Evolutionary conservation across 495 filamentous ascomycete species (phyloP), one percentile per base, ranked within the genome.

Genomic region (Daldinia loculata): DNA sequence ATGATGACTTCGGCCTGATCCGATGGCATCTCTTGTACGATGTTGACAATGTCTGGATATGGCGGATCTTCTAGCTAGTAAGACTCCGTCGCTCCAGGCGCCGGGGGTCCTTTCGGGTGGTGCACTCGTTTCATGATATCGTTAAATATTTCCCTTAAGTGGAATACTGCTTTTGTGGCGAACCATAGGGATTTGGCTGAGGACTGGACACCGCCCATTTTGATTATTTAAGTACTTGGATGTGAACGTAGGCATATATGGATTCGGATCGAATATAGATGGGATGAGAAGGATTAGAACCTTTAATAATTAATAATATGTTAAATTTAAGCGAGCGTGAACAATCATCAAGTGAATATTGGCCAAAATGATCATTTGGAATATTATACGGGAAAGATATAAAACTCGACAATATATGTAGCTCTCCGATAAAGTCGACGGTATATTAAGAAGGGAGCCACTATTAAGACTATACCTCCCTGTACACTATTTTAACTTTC

Each of bases 31-130:
- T 79, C 62, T 12, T 82, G 87, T 56, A 80, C 80, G 12, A 78
- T 69, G 48, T 84, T 76, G 2, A 85, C 79, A n/a, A 90, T 79
- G 0, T 83, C 72, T 45, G 85, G 83, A 15, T 77, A 77, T 27
- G 84, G 82, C 7, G 84, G 84, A 12, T 83, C 76, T 29, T 80
- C 75, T 67, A 89, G 84, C 90, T 87, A 91, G 77, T 87, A 90
- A 2, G 90, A 84, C 15, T 74, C 39, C 3, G 85, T 89, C 8
- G 89, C 87, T 58, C 85, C 80, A 2, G 79, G 56, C 22, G 68
- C 70, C 6, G 87, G 87, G 4, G 80, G 61, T 56, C 72, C 76
- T 2, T 77, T 76, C 38, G 68, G 57, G 5, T 70, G 57, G 15
- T 60, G 57, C 43, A 74, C 56, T 1, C 78, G 75, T 63, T 71